phyloP scores from a whole-genome alignment of 345 rosid species.

The Eutrema japonicum region DNA sequence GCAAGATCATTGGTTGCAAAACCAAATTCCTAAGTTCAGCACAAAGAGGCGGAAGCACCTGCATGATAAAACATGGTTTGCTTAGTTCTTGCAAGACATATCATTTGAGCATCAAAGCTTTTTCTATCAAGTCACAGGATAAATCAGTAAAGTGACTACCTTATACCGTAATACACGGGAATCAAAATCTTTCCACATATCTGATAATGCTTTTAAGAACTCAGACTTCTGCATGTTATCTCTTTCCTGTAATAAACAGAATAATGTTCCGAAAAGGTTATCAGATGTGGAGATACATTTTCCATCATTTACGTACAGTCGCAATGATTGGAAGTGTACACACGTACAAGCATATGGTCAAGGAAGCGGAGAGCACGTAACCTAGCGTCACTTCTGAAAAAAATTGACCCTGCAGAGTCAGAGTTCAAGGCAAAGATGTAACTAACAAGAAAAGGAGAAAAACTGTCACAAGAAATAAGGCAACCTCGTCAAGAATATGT shows the following conservation, averaged over 20 bases:
- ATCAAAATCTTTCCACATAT: conserved; percentile 99
- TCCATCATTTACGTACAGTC: conserved; percentile 18
- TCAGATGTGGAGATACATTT: conserved; percentile 13
- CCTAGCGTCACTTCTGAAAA: conserved; percentile 91
- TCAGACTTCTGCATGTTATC: conserved; percentile 99
- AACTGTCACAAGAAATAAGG: neutral
- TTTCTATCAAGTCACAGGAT: conserved; percentile 17
- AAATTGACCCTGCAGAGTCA: conserved; percentile 68
- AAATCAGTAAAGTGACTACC: conserved; percentile 53
- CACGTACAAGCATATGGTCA: conserved; percentile 95
- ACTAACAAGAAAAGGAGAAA: conserved; percentile 17
- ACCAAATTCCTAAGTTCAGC: conserved; percentile 97
- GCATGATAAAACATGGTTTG: conserved; percentile 41
- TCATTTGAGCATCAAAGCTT: neutral
- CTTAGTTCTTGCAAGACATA: conserved; percentile 24
- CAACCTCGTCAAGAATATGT: conserved; percentile 22
- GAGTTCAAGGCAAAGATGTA: conserved; percentile 28
- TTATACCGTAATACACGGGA: conserved; percentile 94
- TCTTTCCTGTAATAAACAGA: conserved; percentile 67
- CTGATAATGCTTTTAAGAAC: conserved; percentile 93
- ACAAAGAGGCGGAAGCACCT: conserved; percentile 99
- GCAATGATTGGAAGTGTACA: conserved; percentile 26
- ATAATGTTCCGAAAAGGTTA: conserved; percentile 14
- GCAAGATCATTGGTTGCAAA: conserved; percentile 93
- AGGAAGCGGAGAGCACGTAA: conserved; percentile 99